Percentiles rank a stretch among this genome's conserved stretches.
Evolutionary conservation across 148 eudicot genomes (phyloP).

Genomic region (Drosera capensis): DNA sequence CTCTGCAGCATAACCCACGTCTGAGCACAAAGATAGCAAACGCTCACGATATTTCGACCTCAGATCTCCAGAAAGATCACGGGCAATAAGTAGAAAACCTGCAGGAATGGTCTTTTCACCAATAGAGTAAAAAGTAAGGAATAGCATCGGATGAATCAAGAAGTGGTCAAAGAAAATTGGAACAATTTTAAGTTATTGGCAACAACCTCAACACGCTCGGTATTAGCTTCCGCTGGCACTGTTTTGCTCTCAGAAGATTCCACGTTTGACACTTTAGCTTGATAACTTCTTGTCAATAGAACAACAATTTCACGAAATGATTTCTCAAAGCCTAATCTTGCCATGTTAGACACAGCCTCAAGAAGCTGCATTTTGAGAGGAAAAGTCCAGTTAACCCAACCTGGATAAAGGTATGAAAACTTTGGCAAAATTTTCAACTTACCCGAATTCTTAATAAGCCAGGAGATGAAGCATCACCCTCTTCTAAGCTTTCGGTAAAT

Average conservation of each 20-base stretch:
- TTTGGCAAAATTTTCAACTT: slow-evolving; percentile 16
- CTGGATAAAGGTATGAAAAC: no score
- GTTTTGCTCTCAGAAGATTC: slow-evolving; percentile 93
- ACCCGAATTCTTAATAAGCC: slow-evolving; percentile 83
- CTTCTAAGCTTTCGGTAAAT: slow-evolving; percentile 87
- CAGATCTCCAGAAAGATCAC: slow-evolving; percentile 43
- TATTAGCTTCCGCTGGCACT: slow-evolving; percentile 73
- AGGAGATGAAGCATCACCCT: slow-evolving; percentile 88
- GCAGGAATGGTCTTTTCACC: slow-evolving; percentile 93
- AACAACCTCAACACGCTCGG: slow-evolving; percentile 91
- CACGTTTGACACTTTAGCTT: slow-evolving; percentile 63
- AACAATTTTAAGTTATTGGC: slow-evolving; percentile 6
- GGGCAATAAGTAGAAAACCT: slow-evolving; percentile 79
- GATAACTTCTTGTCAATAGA: slow-evolving; percentile 81
- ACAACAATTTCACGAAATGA: slow-evolving; percentile 95
- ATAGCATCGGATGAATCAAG: slow-evolving; percentile 3
- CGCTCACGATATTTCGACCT: slow-evolving; percentile 89
- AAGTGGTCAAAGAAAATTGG: slow-evolving; percentile 3
- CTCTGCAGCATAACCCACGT: slow-evolving; percentile 99
- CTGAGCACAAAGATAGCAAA: slow-evolving; percentile 86
- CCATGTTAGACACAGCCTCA: slow-evolving; percentile 95
- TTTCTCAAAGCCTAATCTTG: slow-evolving; percentile 95
- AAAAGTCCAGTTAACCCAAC: no score
- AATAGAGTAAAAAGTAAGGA: slow-evolving; percentile 25
- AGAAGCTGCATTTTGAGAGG: slow-evolving; percentile 66